Conservation (phyloP, 2,329 filamentous ascomycete genomes). For the Aphanoascus verrucosus region DNA sequence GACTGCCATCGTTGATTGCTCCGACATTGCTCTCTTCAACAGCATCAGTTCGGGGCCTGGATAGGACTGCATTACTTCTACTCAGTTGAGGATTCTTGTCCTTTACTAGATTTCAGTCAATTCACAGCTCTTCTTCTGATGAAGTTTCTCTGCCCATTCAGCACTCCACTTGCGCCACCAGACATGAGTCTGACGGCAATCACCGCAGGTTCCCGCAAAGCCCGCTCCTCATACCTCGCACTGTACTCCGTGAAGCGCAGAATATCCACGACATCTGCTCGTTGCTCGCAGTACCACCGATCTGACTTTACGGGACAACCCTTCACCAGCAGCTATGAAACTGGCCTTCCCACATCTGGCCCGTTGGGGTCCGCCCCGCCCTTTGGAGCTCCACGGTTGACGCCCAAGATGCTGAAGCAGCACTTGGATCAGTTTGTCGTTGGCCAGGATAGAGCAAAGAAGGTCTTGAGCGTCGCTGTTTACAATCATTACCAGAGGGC, state of each 20-base stretch:
- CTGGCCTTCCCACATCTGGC: slow-evolving; percentile 50
- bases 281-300: slow-evolving; percentile 44
- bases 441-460: slow-evolving; percentile 84
- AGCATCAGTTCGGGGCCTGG: too few species aligned
- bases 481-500: slow-evolving; percentile 95
- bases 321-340: slow-evolving; percentile 53
- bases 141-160: slow-evolving; percentile 12
- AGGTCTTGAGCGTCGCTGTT: slow-evolving; percentile 81
- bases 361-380: slow-evolving; percentile 51
- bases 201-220: slow-evolving; percentile 24
- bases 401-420: slow-evolving; percentile 63
- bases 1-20: too few species aligned
- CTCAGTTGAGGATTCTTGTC: too few species aligned
- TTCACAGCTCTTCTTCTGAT: neutral
- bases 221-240: slow-evolving; percentile 32
- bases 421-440: slow-evolving; percentile 94
- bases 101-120: too few species aligned
- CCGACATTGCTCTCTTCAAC: neutral
- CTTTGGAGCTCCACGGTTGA: slow-evolving; percentile 48
- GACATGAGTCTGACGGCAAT: slow-evolving; percentile 9
- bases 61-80: too few species aligned
- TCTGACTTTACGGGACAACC: slow-evolving; percentile 54
- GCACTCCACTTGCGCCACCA: slow-evolving; percentile 8
- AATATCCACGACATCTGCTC: slow-evolving; percentile 27
- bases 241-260: slow-evolving; percentile 24